These are phyloP conservation scores for Scutellaria baicalensis DNA, from an alignment of 257 asterid genomes.

Conservation along the genomic window DNA sequence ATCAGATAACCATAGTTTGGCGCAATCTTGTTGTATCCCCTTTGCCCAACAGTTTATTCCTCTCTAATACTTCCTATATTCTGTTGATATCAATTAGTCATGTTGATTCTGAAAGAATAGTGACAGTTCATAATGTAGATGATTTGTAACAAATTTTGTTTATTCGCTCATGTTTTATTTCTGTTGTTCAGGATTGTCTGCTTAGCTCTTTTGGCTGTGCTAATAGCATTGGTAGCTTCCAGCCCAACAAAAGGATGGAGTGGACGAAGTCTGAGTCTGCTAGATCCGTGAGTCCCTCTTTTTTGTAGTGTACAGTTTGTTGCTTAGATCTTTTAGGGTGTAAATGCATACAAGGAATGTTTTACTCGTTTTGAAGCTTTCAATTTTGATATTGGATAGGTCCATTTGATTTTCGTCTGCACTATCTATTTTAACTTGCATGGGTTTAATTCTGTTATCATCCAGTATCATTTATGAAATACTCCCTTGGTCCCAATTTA, in stretches of 20 bases:
- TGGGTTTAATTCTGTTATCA: not conserved
- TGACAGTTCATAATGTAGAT: not conserved
- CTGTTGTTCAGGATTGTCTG: slow-evolving; percentile 64
- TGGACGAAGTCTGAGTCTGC: slow-evolving; percentile 96
- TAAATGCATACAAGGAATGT: not conserved
- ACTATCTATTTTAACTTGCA: too few relatives aligned
- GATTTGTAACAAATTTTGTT: not conserved
- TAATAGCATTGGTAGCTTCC: slow-evolving; percentile 91
- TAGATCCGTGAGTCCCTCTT: slow-evolving; percentile 77
- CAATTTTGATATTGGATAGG: not conserved
- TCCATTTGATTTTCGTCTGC: not conserved
- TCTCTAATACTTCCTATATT: not conserved
- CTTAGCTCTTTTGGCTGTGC: slow-evolving; percentile 62
- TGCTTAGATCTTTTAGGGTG: not conserved
- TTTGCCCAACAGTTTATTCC: not conserved
- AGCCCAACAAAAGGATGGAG: slow-evolving; percentile 99
- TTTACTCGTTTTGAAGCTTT: not conserved
- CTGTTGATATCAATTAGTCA: not conserved
- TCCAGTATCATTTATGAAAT: too few relatives aligned
- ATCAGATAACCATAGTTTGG: not conserved
- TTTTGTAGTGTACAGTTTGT: not conserved
- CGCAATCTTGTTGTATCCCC: not conserved
- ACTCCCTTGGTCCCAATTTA: too few relatives aligned
- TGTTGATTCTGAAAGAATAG: not conserved
- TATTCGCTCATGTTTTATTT: not conserved